Percentiles rank a stretch among this genome's conserved stretches.
Conservation (phyloP, 768 basidiomycete genomes). For the Boletus vinaceobasis region DNA sequence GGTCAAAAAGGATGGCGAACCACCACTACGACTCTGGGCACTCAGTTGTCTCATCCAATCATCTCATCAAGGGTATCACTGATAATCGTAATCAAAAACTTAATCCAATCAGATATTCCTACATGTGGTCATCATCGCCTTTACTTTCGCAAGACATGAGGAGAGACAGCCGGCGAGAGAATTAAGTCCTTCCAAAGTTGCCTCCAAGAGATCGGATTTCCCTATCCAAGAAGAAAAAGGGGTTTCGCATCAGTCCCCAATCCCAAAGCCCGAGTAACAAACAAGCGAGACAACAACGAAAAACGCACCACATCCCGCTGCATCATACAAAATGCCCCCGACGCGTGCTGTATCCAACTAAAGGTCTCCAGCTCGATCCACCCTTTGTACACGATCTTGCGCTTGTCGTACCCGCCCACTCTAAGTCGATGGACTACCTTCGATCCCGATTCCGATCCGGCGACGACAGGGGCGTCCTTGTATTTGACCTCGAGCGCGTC, state of each 20-base stretch:
- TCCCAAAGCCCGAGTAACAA: neutral
- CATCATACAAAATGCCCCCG: slow-evolving; percentile 70
- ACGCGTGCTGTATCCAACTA: slow-evolving; percentile 40
- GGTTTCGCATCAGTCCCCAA: neutral
- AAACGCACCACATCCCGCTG: slow-evolving; percentile 58
- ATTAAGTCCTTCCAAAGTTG: slow-evolving; percentile 69
- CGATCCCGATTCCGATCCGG: slow-evolving; percentile 7
- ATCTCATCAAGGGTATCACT: neutral
- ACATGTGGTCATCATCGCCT: neutral
- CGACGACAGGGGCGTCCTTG: slow-evolving; percentile 36
- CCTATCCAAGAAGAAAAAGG: slow-evolving; percentile 36
- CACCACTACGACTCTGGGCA: slow-evolving; percentile 92
- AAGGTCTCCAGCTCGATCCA: slow-evolving; percentile 72
- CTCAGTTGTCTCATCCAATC: slow-evolving; percentile 61
- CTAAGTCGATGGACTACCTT: slow-evolving; percentile 39
- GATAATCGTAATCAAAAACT: neutral
- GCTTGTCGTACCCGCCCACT: slow-evolving; percentile 65
- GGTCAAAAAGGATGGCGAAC: slow-evolving; percentile 98
- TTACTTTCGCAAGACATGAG: slow-evolving; percentile 46
- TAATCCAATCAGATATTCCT: neutral
- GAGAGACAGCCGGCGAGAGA: slow-evolving; percentile 47
- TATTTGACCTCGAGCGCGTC: slow-evolving; percentile 46
- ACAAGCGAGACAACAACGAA: neutral
- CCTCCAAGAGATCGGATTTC: slow-evolving; percentile 77
- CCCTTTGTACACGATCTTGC: slow-evolving; percentile 67